Base-by-base conservation (phyloP, 768 basidiomycete species). In the Psilocybe sp. region DNA sequence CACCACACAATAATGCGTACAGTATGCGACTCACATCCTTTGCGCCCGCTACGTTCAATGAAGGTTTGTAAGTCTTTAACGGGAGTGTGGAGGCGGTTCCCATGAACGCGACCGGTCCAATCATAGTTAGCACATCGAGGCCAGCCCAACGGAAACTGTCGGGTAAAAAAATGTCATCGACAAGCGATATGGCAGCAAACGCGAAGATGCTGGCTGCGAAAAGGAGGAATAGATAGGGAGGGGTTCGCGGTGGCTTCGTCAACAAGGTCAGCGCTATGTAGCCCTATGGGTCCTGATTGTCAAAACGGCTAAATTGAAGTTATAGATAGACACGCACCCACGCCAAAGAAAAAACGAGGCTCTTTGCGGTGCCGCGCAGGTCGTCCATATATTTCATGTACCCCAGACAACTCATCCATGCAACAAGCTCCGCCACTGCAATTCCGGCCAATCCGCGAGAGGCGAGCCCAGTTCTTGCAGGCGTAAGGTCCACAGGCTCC, bases 71-170 rank as follows among this genome's bases (percentile, higher is more conserved):
- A 4, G 58, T 58, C 50, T 77, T 72, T 43, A 87, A 50, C 11
- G 82, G 85, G 31, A 81, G 64, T 4, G 80, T 78, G n/a, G 84
- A 83, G 15, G 78, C 76, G 14, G 82, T 46, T 66, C 73, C 80
- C 2, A 74, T 56, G 53, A 80, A 77, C 1, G 67, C 5, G 8
- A 60, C 55, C 2, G 79, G 69, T 8, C 74, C 46, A 13, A 65
- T 28, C 41, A 72, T 61, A 13, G 72, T 65, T 16, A 68, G 32
- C 7, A 69, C 15, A 42, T 68, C 52, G 16, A 71, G 48, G 3
- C 58, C 44, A 9, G 64, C 41, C 14, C 55, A 18, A 31, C 51
- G 60, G 46, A 50, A 49, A 12, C 38, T 40, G 14, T 52, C 55
- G 11, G 44, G 50, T 13, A 50, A 50, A 12, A 68, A 56, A 39